These are phyloP conservation scores for Aspergillus fumigatiaffinis DNA, from an alignment of 2,329 filamentous ascomycete species.

Conservation along the genomic window DNA sequence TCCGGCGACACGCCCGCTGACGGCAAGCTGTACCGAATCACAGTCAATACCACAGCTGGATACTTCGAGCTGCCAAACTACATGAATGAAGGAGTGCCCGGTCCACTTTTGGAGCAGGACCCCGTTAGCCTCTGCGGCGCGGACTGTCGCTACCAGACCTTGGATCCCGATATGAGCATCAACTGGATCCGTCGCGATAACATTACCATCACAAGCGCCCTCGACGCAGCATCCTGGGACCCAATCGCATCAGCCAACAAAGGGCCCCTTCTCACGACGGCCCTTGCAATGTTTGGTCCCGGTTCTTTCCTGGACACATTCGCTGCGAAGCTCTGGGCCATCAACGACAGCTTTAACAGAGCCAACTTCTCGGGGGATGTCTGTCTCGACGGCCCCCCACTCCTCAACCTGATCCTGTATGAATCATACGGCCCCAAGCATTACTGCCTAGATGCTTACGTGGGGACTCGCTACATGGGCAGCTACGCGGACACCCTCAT, in stretches of 20 bases:
- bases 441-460: not conserved
- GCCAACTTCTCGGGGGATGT: not conserved
- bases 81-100: constrained; percentile 19
- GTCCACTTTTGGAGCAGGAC: constrained; percentile 13
- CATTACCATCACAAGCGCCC: not conserved
- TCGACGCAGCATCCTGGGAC: not conserved
- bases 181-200: not conserved
- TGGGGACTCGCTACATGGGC: not conserved
- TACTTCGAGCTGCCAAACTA: constrained; percentile 33
- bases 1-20: not conserved
- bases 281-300: constrained; percentile 21
- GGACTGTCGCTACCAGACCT: not conserved
- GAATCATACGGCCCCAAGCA: not conserved
- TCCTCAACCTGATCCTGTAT: not conserved
- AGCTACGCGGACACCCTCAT: not conserved
- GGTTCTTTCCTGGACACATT: constrained; percentile 16
- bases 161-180: not conserved
- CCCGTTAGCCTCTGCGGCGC: constrained; percentile 3
- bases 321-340: not conserved
- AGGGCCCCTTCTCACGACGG: constrained; percentile 18
- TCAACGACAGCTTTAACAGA: not conserved
- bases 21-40: constrained; percentile 16
- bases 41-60: constrained; percentile 26
- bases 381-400: not conserved
- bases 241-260: constrained; percentile 2